Conservation (phyloP, 768 basidiomycete species). For the Neoboletus brunneissimus region DNA sequence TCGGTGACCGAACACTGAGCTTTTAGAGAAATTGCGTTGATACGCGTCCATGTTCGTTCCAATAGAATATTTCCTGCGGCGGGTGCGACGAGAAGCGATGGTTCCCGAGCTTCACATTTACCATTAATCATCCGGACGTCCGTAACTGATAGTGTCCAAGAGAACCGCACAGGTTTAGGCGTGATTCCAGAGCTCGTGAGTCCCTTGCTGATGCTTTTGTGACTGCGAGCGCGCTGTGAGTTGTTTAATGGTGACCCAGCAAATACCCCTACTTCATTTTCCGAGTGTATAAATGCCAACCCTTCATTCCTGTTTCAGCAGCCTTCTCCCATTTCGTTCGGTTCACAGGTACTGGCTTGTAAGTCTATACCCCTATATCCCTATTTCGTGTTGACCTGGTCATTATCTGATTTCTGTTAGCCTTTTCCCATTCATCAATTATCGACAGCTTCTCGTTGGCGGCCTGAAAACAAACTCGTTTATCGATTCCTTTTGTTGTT, state of each 20-base stretch:
- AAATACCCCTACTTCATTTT: background rate
- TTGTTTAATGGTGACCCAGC: background rate
- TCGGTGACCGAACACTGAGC: no score
- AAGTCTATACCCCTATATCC: background rate
- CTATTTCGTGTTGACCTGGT: background rate
- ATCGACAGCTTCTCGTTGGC: slow-evolving; percentile 1
- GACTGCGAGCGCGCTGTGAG: background rate
- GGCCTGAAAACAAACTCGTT: slow-evolving; percentile 11
- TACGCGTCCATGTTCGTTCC: background rate
- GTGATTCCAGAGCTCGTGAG: background rate
- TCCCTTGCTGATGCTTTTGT: background rate
- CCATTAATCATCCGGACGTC: background rate
- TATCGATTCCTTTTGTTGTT: background rate
- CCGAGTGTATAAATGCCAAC: background rate
- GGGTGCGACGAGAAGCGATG: background rate
- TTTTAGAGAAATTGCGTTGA: background rate
- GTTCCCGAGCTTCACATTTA: background rate
- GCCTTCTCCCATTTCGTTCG: slow-evolving; percentile 16
- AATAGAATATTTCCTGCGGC: background rate
- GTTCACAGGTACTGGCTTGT: slow-evolving; percentile 23
- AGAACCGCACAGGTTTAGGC: background rate
- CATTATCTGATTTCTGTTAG: background rate
- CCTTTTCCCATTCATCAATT: no score
- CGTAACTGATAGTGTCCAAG: no score
- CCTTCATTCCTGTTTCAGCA: background rate